Evolutionary conservation across 106 monocot species (phyloP), one percentile per base, ranked within the genome.

Genomic region (Allium sativum): DNA sequence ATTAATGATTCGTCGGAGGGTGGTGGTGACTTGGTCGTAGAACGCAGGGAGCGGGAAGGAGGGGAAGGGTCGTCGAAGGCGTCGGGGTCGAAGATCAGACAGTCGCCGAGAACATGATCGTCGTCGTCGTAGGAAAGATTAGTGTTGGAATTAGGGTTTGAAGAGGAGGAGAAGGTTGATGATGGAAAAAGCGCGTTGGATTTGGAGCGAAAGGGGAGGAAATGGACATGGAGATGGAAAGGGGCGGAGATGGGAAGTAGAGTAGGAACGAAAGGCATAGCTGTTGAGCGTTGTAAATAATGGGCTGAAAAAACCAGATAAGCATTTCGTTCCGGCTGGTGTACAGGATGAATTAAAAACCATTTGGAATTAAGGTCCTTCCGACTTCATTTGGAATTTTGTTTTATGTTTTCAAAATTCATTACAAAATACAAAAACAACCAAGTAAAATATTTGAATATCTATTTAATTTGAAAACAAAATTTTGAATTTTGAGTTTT

Each of bases 51-150:
- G 45, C 21, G 12, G 47, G 10, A 13, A 20, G 61, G 45, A 21
- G 47, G 47, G 62, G 46, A 9, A 44, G 51, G 22, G 44, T 67
- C 77, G 62, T 92, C 92, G 77, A 98, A 98, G 19, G 88, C 98
- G 52, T 70, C 92, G 12, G 88, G 85, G 6, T 98, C 98, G 67
- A 92, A 98, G 65, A 98, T 92, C 59, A 98, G 76, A 74, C 92
- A 92, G 65, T 98, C 92, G 0, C 98, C 92, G 58, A 98, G 55
- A 76, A 61, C 55, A 43, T 52, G 58, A 9, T 86, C 81, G 12
- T 75, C 78, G 22, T 73, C 81, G 3, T 77, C 73, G 19, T 55
- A 63, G 40, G 73, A 52, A 10, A 21, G 45, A 62, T n/a, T 21
- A 46, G 56, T 18, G 22, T 42, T 19, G 48, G 47, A 11, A 45